Conservation (phyloP, 2,329 filamentous ascomycete species). For the Hypoxylon sp. region DNA sequence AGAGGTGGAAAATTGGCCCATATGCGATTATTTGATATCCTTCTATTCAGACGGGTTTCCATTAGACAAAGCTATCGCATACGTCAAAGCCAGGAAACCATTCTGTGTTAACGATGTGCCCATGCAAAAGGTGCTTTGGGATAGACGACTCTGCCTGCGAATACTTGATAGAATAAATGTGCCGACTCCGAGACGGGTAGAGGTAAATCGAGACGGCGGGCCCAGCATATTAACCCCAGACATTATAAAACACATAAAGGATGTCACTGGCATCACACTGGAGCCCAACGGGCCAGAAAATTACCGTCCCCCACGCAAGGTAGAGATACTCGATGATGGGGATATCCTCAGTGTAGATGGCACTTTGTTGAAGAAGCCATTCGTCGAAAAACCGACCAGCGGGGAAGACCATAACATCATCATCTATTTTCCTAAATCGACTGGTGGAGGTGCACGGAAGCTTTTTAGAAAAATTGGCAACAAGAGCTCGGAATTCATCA, state of each 20-base stretch:
- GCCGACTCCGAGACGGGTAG: conserved; percentile 87
- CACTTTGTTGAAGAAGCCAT: conserved; percentile 85
- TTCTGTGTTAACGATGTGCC: conserved; percentile 98
- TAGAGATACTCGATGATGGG: conserved; percentile 90
- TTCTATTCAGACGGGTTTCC: conserved; percentile 99
- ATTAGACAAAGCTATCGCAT: conserved; percentile 95
- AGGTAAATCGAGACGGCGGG: conserved; percentile 94
- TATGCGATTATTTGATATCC: conserved; percentile 90
- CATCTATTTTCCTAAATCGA: conserved; percentile 92
- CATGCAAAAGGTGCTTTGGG: conserved; percentile 98
- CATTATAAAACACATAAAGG: conserved; percentile 82
- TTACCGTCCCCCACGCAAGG: conserved; percentile 69
- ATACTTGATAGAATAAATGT: conserved; percentile 92
- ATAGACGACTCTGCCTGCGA: conserved; percentile 88
- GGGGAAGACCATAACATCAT: conserved; percentile 99
- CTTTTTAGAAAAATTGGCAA: conserved; percentile 98
- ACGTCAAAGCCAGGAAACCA: conserved; percentile 91
- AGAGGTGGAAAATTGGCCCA: conserved; percentile 61
- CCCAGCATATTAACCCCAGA: conserved; percentile 84
- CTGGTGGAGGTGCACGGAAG: conserved; percentile 89
- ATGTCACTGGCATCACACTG: conserved; percentile 82
- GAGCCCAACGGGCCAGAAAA: conserved; percentile 78
- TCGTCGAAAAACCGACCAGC: conserved; percentile 98
- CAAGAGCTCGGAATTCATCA: conserved; percentile 96
- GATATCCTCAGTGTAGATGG: conserved; percentile 93